These are phyloP conservation scores for Quercus variabilis DNA, from an alignment of 306 rosid species.

Conservation along the genomic window DNA sequence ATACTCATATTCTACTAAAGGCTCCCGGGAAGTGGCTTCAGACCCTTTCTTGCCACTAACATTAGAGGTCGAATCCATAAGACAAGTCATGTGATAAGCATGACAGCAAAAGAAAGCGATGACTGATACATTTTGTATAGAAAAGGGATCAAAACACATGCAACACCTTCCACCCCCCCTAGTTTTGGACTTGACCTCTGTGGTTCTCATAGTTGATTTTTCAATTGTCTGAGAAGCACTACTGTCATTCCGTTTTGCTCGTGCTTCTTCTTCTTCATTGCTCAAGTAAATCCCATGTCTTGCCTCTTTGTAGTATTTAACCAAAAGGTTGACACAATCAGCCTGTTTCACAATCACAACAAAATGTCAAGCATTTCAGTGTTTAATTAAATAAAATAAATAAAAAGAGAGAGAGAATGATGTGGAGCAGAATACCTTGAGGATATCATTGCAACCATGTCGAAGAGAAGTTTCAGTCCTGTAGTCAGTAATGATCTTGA, in stretches of 20 bases:
- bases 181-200: slow-evolving; percentile 70
- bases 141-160: slow-evolving; percentile 92
- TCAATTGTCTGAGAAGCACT: slow-evolving; percentile 49
- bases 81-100: slow-evolving; percentile 61
- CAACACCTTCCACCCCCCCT: slow-evolving; percentile 97
- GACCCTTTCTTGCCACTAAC: slow-evolving; percentile 30
- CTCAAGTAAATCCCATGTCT: slow-evolving; percentile 77
- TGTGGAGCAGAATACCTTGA: slow-evolving; percentile 51
- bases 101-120: slow-evolving; percentile 77
- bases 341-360: slow-evolving; percentile 53
- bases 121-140: slow-evolving; percentile 74
- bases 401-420: background rate
- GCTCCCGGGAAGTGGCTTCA: slow-evolving; percentile 32
- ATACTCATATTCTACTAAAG: slow-evolving; percentile 31
- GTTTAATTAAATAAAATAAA: slow-evolving; percentile 1
- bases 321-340: slow-evolving; percentile 80
- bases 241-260: slow-evolving; percentile 49
- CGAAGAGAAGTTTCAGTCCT: slow-evolving; percentile 96
- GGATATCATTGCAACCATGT: slow-evolving; percentile 96
- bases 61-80: slow-evolving; percentile 65
- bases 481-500: slow-evolving; percentile 90
- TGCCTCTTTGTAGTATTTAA: slow-evolving; percentile 88
- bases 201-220: slow-evolving; percentile 44
- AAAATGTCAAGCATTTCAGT: slow-evolving; percentile 20
- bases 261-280: slow-evolving; percentile 66